phyloP scores from a whole-genome alignment of 768 basidiomycete species.

The Pholiota microspora region DNA sequence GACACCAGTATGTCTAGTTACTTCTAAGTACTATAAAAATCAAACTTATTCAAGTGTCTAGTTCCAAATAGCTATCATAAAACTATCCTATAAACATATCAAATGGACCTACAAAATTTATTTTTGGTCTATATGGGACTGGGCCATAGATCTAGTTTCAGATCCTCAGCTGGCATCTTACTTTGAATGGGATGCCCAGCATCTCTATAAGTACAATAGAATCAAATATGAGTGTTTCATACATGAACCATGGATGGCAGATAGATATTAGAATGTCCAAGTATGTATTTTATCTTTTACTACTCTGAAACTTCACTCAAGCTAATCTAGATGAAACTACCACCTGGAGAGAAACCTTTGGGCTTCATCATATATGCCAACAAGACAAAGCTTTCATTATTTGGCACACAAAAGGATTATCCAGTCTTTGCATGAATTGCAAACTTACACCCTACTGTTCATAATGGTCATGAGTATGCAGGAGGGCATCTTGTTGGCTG shows the following conservation, averaged over 20 bases:
- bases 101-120: neutral
- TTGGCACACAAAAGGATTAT: neutral
- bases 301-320: no score
- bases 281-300: no score
- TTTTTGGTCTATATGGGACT: neutral
- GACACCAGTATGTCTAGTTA: neutral
- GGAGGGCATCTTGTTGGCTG: slow-evolving; percentile 1
- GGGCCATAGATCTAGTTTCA: neutral
- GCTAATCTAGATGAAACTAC: no score
- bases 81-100: neutral
- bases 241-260: neutral
- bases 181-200: slow-evolving; percentile 3
- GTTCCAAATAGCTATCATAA: neutral
- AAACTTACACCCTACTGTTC: neutral
- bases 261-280: neutral
- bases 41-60: neutral
- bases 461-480: neutral
- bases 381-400: slow-evolving; percentile 2
- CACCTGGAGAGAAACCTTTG: neutral
- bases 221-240: neutral
- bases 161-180: neutral
- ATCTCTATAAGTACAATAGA: neutral
- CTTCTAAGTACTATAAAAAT: neutral
- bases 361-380: neutral
- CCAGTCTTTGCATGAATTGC: slow-evolving; percentile 1